Base-by-base conservation (phyloP, 2,329 filamentous ascomycete genomes). In the Aureobasidium uvarum region DNA sequence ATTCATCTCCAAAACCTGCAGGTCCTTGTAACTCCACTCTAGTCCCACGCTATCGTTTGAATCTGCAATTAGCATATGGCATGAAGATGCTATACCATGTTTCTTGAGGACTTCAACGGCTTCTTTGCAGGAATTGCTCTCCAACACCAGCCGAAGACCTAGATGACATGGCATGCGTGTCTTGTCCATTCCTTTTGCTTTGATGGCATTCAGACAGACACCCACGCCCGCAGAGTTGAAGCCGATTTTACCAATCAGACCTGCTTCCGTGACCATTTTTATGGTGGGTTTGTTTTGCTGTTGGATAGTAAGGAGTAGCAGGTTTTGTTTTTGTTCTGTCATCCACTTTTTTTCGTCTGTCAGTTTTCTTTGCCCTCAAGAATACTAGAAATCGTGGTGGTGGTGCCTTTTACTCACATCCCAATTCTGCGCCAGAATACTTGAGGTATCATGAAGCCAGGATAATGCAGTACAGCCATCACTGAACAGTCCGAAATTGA, bases 211-310 rank as follows among this genome's bases (percentile, higher is more conserved):
- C 10, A 89, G 76, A 50, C 82, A 83, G 0, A 83, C 81, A 0
- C 85, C 86, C 0, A 89, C 84, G 0, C 86, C 85, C 0, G 73
- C 71, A 18, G 76, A 77, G 70, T 89, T 89, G 69, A 89, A 78
- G 0, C 87, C 87, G 25, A 89, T 88, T 73, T 89, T 89, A 16
- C 85, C 86, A 39, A 89, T 81, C 25, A 87, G 80, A 16, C 85
- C 85, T 0, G 81, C 84, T 70, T 87, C 85, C 0, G 85, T 87
- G 25, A 87, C 77, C 77, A 84, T 85, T 18, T 81, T 73, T 65
- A 86, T 81, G 1, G 75, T 75, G 0, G 84, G 83, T 33, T 80
- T 80, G 7, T 67, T 70, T 1, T 71, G 67, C 55, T 81, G 79
- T 0, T 73, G 71, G 56, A 85, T 81, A 43, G 78, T 78, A 20